Percentiles rank a stretch among this genome's conserved stretches.
phyloP scores from a whole-genome alignment of 352 stramenopile genomes.

The Pythium aphanidermatum region DNA sequence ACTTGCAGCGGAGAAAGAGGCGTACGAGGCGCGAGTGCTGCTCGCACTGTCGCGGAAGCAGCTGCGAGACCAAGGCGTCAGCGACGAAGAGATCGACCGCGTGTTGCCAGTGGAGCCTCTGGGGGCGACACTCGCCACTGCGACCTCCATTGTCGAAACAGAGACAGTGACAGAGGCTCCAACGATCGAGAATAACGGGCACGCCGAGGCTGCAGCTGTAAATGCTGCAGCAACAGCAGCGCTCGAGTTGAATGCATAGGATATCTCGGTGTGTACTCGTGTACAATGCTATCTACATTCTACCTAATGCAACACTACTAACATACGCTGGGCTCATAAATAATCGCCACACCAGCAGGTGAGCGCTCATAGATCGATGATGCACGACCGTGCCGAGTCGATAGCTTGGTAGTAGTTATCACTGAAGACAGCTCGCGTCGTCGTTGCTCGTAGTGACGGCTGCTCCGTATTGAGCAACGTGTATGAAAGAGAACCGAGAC shows the following conservation, averaged over 20 bases:
- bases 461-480: constrained; percentile 35
- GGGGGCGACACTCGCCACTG: background rate
- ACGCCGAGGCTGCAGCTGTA: constrained; percentile 1
- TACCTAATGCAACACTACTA: too few species aligned
- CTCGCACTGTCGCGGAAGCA: constrained; percentile 50
- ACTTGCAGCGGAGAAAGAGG: constrained; percentile 33
- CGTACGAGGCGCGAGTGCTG: constrained; percentile 33
- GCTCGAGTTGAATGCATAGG: background rate
- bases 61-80: constrained; percentile 41
- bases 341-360: too few species aligned
- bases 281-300: background rate
- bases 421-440: constrained; percentile 48
- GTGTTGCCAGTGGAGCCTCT: constrained; percentile 31
- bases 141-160: background rate
- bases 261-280: background rate
- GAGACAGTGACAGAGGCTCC: background rate
- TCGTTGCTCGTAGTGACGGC: constrained; percentile 29
- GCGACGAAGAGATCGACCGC: constrained; percentile 43
- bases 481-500: constrained; percentile 53
- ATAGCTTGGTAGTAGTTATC: constrained; percentile 72
- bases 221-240: constrained; percentile 1
- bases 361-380: constrained; percentile 20
- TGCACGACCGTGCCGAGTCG: constrained; percentile 51
- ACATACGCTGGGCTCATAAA: background rate
- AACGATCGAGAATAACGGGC: background rate